Evolutionary conservation across 768 basidiomycete genomes (phyloP), one percentile per base, ranked within the genome.

Genomic region (Ramaria sp.): DNA sequence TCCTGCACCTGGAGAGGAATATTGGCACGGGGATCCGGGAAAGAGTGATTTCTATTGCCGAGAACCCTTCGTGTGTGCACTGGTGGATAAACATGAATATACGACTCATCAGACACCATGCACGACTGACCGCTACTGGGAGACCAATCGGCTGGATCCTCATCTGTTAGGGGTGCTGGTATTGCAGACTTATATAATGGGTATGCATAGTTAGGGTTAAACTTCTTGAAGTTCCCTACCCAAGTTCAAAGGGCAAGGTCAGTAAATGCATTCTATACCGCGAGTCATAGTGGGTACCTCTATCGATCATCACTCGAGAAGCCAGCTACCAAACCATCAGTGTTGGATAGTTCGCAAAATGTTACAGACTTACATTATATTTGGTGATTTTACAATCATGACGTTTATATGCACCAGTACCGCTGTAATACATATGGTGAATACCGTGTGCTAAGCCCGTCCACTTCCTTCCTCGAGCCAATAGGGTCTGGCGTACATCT

Each of bases 231-330:
- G 3, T 75, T 77, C 34, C 34, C 34, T 37, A 37, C 34, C 34
- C 33, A 4, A 70, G 74, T 72, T 6, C 3, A 55, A 57, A 43
- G 2, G 33, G 12, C 17, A 2, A 49, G 2, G 9, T 49, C 24
- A 49, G 22, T 13, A 17, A 48, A 15, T 30, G 27, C 27, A 30
- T 19, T 30, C 24, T 2, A 33, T 19, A 19, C n/a, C n/a, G 17
- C n/a, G 42, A 13, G 11, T 43, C 42, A n/a, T 12, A 43, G 30
- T 11, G 31, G 27, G 27, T 60, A 78, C 77, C 72, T 64, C 79
- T 67, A 62, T 84, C 83, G 43, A 84, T 69, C 80, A 84, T 83
- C 54, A 83, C 75, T 17, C 82, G 71, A 43, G 80, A 75, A 42
- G 71, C 74, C 41, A 82, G 72, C 81, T 82, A 58, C 11, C 4